Percentiles rank a stretch among this genome's conserved stretches.
Conservation (phyloP, 495 filamentous ascomycete genomes). For the Stereocaulon alpinum region DNA sequence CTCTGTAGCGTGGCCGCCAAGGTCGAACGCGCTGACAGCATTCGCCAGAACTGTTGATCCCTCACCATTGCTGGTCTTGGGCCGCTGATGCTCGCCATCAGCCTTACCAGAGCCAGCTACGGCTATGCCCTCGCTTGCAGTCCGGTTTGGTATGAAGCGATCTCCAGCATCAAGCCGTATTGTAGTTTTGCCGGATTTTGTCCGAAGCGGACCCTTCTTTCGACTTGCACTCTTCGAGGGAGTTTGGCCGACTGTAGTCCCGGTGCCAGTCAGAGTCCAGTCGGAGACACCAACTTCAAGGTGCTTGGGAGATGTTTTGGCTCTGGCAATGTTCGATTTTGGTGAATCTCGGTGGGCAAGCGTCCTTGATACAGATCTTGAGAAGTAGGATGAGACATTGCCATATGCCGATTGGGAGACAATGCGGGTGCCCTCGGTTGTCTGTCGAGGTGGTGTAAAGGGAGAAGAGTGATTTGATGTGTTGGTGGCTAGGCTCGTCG, state of each 20-base stretch:
- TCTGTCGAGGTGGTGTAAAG: slow-evolving; percentile 65
- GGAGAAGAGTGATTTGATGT: slow-evolving; percentile 50
- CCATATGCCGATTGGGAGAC: slow-evolving; percentile 61
- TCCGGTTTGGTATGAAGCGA: slow-evolving; percentile 90
- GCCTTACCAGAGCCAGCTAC: slow-evolving; percentile 75
- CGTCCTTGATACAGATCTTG: slow-evolving; percentile 51
- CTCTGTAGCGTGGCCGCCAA: slow-evolving; percentile 51
- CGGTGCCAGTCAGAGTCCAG: slow-evolving; percentile 79
- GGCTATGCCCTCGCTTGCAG: slow-evolving; percentile 76
- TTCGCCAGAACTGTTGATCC: slow-evolving; percentile 62
- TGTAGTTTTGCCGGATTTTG: slow-evolving; percentile 68
- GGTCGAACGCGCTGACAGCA: slow-evolving; percentile 54
- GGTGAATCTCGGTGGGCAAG: slow-evolving; percentile 58
- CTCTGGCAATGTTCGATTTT: slow-evolving; percentile 86
- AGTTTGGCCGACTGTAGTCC: slow-evolving; percentile 54
- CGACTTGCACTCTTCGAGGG: slow-evolving; percentile 58
- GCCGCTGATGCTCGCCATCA: slow-evolving; percentile 50
- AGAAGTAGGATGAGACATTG: slow-evolving; percentile 64
- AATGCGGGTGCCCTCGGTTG: slow-evolving; percentile 39
- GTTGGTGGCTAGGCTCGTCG: slow-evolving; percentile 41
- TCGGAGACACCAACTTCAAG: slow-evolving; percentile 91
- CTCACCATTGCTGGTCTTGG: slow-evolving; percentile 58
- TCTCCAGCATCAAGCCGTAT: slow-evolving; percentile 75
- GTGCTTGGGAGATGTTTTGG: slow-evolving; percentile 57
- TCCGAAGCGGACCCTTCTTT: slow-evolving; percentile 49